Evolutionary conservation across 371 early-diverging fungal genomes (phyloP), one percentile per base, ranked within the genome.

Genomic region (Lichtheimia corymbifera): DNA sequence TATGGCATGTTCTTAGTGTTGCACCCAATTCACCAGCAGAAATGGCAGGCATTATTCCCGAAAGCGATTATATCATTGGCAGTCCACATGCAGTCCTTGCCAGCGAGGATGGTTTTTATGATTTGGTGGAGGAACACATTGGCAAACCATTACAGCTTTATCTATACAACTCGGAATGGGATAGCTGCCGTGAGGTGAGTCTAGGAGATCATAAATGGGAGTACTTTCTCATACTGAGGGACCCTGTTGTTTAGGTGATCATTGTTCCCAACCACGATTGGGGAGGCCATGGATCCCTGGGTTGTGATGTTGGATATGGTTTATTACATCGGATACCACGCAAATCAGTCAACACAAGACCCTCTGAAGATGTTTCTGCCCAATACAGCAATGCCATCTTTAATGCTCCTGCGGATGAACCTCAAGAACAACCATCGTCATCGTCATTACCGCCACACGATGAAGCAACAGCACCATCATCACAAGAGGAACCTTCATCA

Each of bases 1-100:
- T 68, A 11, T 91, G 92, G 91, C 92, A 91, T 61, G 81, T 91
- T n/a, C 58, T 90, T 60, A 79, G 82, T 17, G 74, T 85, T 12
- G 71, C 77, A 7, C 73, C 79, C 12, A 76, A 87, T 60, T 86
- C 88, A 20, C 90, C 90, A 7, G 88, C 90, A 22, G 85, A 81
- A 71, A 77, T 78, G 72, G 88, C 88, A 12, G 88, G 88, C 12
- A 73, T 89, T 14, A 80, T 82, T 20, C 73, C 88, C 1, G 77
- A 76, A 55, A 79, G 79, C 6, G 90, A 89, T 64, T 89, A 87
- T 63, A 80, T 89, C 50, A 82, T 89, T 53, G 90, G 88, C 11
- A 78, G 82, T n/a, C 86, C 85, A 43, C 76, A 84, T 51, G 68
- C 69, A 50, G 79, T 76, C 2, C 59, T 89, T 18, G 62, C 72